Conservation (phyloP, 805 yeast genomes). For the Priceomyces castillae region DNA sequence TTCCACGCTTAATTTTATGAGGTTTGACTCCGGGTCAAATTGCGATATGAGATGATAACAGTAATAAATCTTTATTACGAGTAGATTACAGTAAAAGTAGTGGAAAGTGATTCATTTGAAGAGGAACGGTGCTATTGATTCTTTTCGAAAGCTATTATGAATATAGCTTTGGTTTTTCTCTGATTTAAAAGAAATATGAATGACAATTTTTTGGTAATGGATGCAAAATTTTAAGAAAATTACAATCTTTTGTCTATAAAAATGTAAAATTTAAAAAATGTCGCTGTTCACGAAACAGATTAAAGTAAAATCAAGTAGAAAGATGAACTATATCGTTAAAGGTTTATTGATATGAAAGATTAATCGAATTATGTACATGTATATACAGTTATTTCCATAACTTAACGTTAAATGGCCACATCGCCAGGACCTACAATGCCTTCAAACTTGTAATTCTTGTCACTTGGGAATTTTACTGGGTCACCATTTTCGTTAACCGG, state of each 20-base stretch:
- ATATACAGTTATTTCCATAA: constrained; percentile 10
- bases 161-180: no score
- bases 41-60: background rate
- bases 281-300: no score
- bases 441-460: constrained; percentile 39
- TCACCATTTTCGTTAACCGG: constrained; percentile 55
- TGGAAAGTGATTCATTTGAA: no score
- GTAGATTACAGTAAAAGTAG: no score
- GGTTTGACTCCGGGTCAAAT: constrained; percentile 1
- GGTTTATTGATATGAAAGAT: background rate
- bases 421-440: constrained; percentile 44
- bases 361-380: constrained; percentile 5
- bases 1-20: background rate
- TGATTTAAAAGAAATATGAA: no score
- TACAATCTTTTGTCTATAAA: no score
- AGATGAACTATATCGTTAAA: no score
- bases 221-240: background rate
- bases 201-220: background rate
- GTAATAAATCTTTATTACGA: no score
- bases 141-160: no score
- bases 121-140: no score
- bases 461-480: constrained; percentile 59
- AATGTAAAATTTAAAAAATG: no score
- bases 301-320: no score
- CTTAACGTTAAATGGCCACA: constrained; percentile 34